phyloP scores from a whole-genome alignment of 257 asterid species.

The Capsicum baccatum region DNA sequence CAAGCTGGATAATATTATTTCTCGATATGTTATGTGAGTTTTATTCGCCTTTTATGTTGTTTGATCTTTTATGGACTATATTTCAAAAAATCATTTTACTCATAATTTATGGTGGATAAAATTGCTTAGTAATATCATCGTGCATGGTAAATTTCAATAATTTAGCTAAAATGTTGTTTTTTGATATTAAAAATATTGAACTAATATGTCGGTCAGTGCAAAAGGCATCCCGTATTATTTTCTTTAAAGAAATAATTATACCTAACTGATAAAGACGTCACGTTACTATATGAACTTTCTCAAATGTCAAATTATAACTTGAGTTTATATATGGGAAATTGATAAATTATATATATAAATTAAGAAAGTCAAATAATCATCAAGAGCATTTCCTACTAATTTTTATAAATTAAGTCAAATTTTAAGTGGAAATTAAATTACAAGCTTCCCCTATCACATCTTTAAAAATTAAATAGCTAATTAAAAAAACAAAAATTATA shows the following conservation, averaged over 20 bases:
- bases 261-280: slow-evolving; percentile 17
- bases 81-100: not conserved
- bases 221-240: not conserved
- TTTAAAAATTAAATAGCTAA: not conserved
- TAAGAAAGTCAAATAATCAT: slow-evolving; percentile 19
- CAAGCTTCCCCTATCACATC: not conserved
- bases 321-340: not conserved
- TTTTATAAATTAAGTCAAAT: not conserved
- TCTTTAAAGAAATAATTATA: not conserved
- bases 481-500: not conserved
- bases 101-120: not conserved
- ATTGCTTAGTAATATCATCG: not conserved
- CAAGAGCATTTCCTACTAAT: not conserved
- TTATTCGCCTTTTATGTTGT: not conserved
- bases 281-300: not conserved
- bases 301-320: not conserved
- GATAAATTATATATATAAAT: not conserved
- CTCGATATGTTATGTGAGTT: not conserved
- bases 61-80: not conserved
- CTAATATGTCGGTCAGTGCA: not conserved
- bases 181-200: not conserved
- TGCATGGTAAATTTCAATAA: not conserved
- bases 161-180: not conserved
- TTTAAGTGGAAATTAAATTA: not conserved
- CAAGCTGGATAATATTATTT: too few relatives aligned